Evolutionary conservation across 371 early-diverging fungal genomes (phyloP).

Genomic region (Rhizomucor pusillus): DNA sequence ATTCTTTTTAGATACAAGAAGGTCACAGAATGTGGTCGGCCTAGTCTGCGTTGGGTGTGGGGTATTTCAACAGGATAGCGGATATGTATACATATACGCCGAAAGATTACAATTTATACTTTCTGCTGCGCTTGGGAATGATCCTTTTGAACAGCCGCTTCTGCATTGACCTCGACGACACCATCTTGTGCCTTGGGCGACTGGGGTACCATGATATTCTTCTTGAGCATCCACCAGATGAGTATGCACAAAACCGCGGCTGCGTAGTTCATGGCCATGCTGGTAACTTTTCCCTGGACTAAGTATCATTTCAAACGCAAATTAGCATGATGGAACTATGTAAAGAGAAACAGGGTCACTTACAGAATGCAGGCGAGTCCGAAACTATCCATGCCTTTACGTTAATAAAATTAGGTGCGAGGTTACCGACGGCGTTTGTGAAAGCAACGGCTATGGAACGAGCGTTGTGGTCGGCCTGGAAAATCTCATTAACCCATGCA

Average conservation of each 20-base stretch:
- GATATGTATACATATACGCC: too few relatives aligned
- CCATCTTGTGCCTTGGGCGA: background rate
- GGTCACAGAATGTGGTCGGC: too few relatives aligned
- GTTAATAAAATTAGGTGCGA: constrained; percentile 39
- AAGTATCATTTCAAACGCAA: background rate
- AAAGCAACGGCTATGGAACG: constrained; percentile 40
- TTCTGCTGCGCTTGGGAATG: too few relatives aligned
- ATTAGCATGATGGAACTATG: background rate
- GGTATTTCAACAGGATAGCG: too few relatives aligned
- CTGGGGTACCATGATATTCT: background rate
- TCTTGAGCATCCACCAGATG: background rate
- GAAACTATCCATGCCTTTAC: constrained; percentile 26
- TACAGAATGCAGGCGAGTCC: constrained; percentile 26
- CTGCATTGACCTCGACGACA: background rate
- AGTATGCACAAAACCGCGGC: background rate
- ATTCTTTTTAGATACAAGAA: too few relatives aligned
- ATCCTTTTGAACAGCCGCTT: background rate
- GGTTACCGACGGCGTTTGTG: constrained; percentile 36
- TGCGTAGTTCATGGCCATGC: background rate
- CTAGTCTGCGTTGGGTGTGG: too few relatives aligned
- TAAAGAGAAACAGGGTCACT: too few relatives aligned
- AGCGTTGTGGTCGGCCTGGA: constrained; percentile 23
- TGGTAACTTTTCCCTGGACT: background rate
- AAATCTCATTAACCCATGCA: constrained; percentile 15
- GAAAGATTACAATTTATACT: too few relatives aligned